Evolutionary conservation across 495 filamentous ascomycete genomes (phyloP).

Genomic region (Annulohypoxylon moriforme): DNA sequence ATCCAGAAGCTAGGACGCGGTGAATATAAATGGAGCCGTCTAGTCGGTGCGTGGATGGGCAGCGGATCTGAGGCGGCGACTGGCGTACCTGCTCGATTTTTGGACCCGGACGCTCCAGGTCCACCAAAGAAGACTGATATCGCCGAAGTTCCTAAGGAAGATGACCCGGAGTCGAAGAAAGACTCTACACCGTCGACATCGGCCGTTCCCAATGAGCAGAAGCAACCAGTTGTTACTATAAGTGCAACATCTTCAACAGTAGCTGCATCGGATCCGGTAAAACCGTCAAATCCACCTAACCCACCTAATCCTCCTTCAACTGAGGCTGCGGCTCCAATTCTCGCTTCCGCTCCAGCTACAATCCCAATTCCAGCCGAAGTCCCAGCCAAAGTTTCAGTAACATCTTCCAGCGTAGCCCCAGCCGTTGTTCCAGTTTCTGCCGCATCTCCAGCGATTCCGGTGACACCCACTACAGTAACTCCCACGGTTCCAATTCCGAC

Average conservation of each 20-base stretch:
- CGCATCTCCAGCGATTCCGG: slow-evolving; percentile 5
- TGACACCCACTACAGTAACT: too few species aligned
- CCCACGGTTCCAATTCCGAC: background rate
- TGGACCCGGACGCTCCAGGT: slow-evolving; percentile 55
- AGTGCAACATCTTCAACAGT: background rate
- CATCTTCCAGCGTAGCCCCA: background rate
- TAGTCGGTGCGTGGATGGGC: slow-evolving; percentile 82
- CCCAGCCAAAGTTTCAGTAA: background rate
- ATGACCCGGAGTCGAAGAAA: slow-evolving; percentile 18
- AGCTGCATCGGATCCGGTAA: background rate
- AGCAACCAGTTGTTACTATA: background rate
- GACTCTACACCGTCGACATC: background rate
- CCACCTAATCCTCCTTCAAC: background rate
- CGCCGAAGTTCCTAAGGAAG: slow-evolving; percentile 15
- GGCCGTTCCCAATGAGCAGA: background rate
- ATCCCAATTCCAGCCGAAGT: background rate
- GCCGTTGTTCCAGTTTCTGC: background rate
- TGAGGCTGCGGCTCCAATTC: background rate
- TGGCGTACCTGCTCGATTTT: slow-evolving; percentile 76
- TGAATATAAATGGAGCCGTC: slow-evolving; percentile 77
- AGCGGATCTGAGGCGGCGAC: slow-evolving; percentile 66
- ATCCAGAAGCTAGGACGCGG: slow-evolving; percentile 72
- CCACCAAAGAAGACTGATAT: slow-evolving; percentile 38
- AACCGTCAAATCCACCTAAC: background rate
- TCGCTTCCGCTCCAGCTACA: background rate